Evolutionary conservation across 2,329 filamentous ascomycete species (phyloP).

Genomic region (Juglanconis oblonga): DNA sequence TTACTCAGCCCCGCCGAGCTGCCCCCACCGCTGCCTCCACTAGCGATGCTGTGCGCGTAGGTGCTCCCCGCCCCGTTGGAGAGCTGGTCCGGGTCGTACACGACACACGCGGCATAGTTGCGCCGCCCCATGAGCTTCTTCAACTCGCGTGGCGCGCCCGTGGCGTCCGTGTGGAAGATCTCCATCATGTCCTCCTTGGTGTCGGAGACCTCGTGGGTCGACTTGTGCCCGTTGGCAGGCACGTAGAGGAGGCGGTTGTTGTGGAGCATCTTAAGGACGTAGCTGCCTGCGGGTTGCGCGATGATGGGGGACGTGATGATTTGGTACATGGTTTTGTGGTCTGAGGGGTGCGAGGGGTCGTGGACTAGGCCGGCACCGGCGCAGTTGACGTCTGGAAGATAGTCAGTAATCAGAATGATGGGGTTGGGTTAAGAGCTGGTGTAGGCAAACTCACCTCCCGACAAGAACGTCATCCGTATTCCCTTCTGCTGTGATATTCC

Average conservation of each 20-base stretch:
- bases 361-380: constrained; percentile 92
- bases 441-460: constrained; percentile 60
- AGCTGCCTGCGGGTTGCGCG: constrained; percentile 78
- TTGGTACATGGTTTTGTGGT: constrained; percentile 99
- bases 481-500: constrained; percentile 94
- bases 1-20: constrained; percentile 51
- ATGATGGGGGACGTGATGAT: constrained; percentile 92
- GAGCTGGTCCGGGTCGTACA: constrained; percentile 83
- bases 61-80: constrained; percentile 30
- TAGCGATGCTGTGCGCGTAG: constrained; percentile 27
- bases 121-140: constrained; percentile 90
- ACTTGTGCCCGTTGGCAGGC: constrained; percentile 78
- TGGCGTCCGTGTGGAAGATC: constrained; percentile 93
- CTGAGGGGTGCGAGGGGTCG: constrained; percentile 83
- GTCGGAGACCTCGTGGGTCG: constrained; percentile 72
- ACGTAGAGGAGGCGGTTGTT: constrained; percentile 91
- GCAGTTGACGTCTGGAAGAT: constrained; percentile 69
- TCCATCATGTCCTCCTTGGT: constrained; percentile 99
- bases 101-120: constrained; percentile 92
- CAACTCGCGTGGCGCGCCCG: constrained; percentile 75
- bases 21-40: constrained; percentile 19
- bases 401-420: constrained; percentile 2
- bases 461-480: constrained; percentile 94
- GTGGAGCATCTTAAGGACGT: constrained; percentile 92
- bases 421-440: neutral